These are phyloP conservation scores for Paecilomyces niveus DNA, from an alignment of 2,329 filamentous ascomycete species.

Conservation along the genomic window DNA sequence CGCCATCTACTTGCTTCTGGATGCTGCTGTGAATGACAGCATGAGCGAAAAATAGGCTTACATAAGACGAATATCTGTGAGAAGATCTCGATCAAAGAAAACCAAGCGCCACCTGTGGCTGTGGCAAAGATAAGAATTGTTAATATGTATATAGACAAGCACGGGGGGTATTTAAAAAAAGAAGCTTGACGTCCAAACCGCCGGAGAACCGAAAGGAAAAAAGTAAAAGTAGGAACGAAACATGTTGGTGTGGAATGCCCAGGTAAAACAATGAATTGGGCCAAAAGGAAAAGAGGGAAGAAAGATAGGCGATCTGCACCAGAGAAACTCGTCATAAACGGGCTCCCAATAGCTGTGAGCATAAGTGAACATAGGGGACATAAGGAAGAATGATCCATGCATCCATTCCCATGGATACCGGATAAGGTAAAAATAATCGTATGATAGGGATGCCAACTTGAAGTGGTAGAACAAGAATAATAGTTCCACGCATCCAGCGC, in stretches of 20 bases:
- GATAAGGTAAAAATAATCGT: background rate
- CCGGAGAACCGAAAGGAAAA: background rate
- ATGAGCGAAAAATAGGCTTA: background rate
- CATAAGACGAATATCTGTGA: background rate
- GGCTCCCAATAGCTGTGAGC: background rate
- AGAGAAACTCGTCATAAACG: background rate
- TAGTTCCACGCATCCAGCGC: conserved; percentile 15
- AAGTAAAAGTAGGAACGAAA: background rate
- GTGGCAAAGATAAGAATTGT: background rate
- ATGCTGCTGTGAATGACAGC: background rate
- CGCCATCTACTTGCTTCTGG: background rate
- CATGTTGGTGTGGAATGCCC: background rate
- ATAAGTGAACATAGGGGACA: too few relatives aligned
- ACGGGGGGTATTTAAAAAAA: background rate
- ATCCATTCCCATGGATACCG: background rate
- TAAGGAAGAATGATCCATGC: background rate
- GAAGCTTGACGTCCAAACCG: background rate
- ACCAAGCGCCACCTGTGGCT: background rate
- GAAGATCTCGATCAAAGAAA: background rate
- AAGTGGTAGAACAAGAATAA: conserved; percentile 5
- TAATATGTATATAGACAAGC: background rate
- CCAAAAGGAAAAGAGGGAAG: background rate
- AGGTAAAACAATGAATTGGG: background rate
- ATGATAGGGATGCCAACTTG: background rate
- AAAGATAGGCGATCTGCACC: background rate